Base-by-base conservation (phyloP, 2,329 filamentous ascomycete genomes). In the Lachnellula hyalina region DNA sequence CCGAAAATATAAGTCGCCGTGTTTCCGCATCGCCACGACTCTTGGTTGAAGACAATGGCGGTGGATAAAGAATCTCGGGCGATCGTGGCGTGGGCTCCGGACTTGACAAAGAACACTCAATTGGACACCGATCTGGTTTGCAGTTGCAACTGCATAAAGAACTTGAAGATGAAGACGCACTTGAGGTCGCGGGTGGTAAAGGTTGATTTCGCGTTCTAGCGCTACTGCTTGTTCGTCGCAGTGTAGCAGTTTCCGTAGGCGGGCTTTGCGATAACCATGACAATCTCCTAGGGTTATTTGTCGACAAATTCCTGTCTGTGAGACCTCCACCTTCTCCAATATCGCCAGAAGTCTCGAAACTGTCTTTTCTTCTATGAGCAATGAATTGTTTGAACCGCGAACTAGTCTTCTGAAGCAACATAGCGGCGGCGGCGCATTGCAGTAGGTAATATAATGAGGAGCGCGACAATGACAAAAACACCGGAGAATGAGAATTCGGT, bases 111-210 rank as follows among this genome's bases (percentile, higher is more conserved):
- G 66, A 63, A 61, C 51, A 60, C 44, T 52, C 55, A 38, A 46
- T 57, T 55, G 49, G 49, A 15, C 28, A 50, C 32, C 52, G 52
- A 55, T 52, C 67, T 50, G 56, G 65, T 61, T 72, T 68, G 49
- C 67, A 69, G 41, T 77, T 72, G 53, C 67, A 74, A 58, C 72
- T 75, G 61, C 72, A 75, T 63, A 78, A 73, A 66, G 77, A 79
- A 59, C 72, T 75, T 46, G 70, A 70, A 23, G 76, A 74, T 17
- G 74, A 74, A 55, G 71, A 67, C 45, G 71, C 68, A 12, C 68
- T 71, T 49, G 68, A 69, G 51, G 62, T 69, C n/a, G 71, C 70
- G 17, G 74, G 64, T 46, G 72, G 68, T 19, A 54, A 35, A 28
- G 44, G 58, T 40, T 40, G 45, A 44, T 46, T 59, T 57, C 52